These are phyloP conservation scores for Aspergillus sergii DNA, from an alignment of 2,329 filamentous ascomycete species.

Conservation along the genomic window DNA sequence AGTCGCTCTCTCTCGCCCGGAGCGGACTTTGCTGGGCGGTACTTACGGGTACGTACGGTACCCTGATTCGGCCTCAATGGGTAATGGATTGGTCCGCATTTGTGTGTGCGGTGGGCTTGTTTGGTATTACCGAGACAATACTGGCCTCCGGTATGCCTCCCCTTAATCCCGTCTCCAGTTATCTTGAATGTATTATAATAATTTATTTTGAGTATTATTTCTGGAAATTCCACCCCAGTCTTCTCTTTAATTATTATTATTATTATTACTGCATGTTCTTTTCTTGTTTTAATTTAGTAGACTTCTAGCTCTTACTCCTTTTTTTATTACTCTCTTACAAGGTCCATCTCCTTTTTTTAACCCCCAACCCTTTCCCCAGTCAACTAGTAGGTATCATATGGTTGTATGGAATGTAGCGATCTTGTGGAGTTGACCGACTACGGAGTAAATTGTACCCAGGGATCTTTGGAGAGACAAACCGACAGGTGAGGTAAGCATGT, in stretches of 20 bases:
- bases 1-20: constrained; percentile 12
- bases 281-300: background rate
- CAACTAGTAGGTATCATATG: background rate
- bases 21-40: constrained; percentile 14
- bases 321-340: background rate
- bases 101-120: background rate
- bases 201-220: constrained; percentile 7
- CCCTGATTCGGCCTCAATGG: background rate
- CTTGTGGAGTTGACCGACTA: background rate
- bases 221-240: background rate
- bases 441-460: background rate
- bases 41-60: constrained; percentile 6
- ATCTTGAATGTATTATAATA: constrained; percentile 1
- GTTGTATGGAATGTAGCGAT: background rate
- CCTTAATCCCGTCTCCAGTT: constrained; percentile 2
- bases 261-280: background rate
- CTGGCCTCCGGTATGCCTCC: background rate
- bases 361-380: background rate
- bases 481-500: background rate
- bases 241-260: constrained; percentile 1
- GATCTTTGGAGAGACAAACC: background rate
- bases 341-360: background rate
- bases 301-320: background rate
- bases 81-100: constrained; percentile 1
- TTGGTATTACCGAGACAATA: constrained; percentile 7